A percentile compares a stretch with the other conserved stretches of the same genome.
These are phyloP conservation scores for Bothriochloa decipiens DNA, from an alignment of 176 grass and related monocot species.

Conservation along the genomic window DNA sequence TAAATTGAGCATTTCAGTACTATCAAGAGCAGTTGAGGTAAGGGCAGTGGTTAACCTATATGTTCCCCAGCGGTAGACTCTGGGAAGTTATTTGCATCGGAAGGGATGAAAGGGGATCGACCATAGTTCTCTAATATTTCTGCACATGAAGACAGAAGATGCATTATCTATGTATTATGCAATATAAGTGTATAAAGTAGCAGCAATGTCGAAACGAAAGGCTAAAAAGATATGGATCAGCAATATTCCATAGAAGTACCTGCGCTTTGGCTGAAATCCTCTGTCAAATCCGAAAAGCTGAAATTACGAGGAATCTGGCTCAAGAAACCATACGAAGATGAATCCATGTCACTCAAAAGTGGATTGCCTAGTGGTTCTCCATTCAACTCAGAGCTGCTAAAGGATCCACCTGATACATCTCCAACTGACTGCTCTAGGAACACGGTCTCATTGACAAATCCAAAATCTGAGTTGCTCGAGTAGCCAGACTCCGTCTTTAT, in stretches of 20 bases:
- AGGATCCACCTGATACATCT: conserved; percentile 88
- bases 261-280: conserved; percentile 91
- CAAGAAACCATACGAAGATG: conserved; percentile 78
- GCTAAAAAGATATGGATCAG: conserved; percentile 7
- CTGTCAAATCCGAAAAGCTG: conserved; percentile 95
- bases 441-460: conserved; percentile 61
- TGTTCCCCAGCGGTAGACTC: conserved; percentile 66
- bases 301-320: conserved; percentile 97
- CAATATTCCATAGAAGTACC: conserved; percentile 49
- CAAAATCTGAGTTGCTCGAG: conserved; percentile 71
- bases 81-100: conserved; percentile 78
- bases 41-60: conserved; percentile 43
- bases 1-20: conserved; percentile 23
- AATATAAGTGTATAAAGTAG: conserved; percentile 2
- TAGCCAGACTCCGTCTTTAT: conserved; percentile 84
- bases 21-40: conserved; percentile 16
- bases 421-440: conserved; percentile 85
- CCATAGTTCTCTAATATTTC: conserved; percentile 99
- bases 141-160: conserved; percentile 43
- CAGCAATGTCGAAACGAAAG: conserved; percentile 23
- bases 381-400: conserved; percentile 83
- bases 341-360: conserved; percentile 71
- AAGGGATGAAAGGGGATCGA: conserved; percentile 90
- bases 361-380: conserved; percentile 65
- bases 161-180: neutral